Conservation (phyloP, 1,139 yeast species). For the Kluyveromyces sp. region DNA sequence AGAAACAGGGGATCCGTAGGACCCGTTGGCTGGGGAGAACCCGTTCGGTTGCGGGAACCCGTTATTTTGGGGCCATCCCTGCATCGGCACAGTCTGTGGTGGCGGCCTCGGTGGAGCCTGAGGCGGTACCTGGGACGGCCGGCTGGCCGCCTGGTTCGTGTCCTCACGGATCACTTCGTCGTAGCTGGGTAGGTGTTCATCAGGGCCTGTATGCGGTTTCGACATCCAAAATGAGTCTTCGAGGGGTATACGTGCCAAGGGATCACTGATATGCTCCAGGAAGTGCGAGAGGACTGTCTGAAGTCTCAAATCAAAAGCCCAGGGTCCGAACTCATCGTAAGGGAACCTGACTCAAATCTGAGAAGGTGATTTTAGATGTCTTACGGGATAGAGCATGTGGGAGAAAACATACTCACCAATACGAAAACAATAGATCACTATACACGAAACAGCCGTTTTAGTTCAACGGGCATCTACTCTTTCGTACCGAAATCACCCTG, state of each 20-base stretch:
- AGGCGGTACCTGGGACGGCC: background rate
- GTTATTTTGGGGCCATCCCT: conserved; percentile 6
- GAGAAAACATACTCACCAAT: too few species aligned
- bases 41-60: background rate
- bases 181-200: conserved; percentile 32
- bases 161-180: conserved; percentile 28
- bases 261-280: too few species aligned
- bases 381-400: too few species aligned
- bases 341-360: background rate
- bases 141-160: conserved; percentile 5
- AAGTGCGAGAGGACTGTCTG: too few species aligned
- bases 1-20: conserved; percentile 8
- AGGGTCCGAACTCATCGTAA: background rate
- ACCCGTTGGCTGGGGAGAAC: conserved; percentile 5
- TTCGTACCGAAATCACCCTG: too few species aligned
- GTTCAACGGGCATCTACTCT: background rate
- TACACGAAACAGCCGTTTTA: background rate
- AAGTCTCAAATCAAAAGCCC: too few species aligned
- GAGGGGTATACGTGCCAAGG: too few species aligned
- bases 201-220: background rate
- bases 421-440: too few species aligned
- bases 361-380: too few species aligned
- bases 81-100: conserved; percentile 1
- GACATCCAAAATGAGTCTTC: too few species aligned
- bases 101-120: too few species aligned